Percentiles rank a stretch among this genome's conserved stretches.
Conservation (phyloP, 768 basidiomycete genomes). For the Leucogyrophana mollusca region DNA sequence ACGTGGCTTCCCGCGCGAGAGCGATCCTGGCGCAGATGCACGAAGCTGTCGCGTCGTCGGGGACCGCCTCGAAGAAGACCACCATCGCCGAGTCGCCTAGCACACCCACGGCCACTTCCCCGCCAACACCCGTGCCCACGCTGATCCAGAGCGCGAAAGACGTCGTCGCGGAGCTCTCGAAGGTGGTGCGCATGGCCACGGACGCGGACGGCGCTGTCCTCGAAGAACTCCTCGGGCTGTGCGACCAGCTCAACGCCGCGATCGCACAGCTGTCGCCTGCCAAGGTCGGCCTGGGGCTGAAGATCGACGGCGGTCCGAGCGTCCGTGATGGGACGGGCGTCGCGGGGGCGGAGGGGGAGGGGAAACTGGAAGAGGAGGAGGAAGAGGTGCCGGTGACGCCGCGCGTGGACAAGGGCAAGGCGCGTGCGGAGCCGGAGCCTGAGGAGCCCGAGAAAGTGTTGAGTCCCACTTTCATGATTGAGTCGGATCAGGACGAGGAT, state of each 20-base stretch:
- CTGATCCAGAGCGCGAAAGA: conserved; percentile 50
- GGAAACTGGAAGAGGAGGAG: conserved; percentile 20
- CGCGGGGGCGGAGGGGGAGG: conserved; percentile 6
- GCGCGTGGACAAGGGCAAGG: conserved; percentile 77
- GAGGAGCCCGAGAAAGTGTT: conserved; percentile 70
- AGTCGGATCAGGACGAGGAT: conserved; percentile 53
- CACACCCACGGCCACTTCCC: conserved; percentile 7
- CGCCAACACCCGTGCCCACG: conserved; percentile 22
- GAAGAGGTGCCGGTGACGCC: conserved; percentile 50
- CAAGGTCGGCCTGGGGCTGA: conserved; percentile 44
- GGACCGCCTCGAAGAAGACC: no score
- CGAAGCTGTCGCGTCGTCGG: no score
- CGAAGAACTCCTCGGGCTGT: conserved; percentile 66
- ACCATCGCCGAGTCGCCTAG: no score
- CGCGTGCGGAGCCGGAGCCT: conserved; percentile 64
- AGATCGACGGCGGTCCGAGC: conserved; percentile 21
- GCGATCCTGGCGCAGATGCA: conserved; percentile 40
- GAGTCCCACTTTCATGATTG: conserved; percentile 59
- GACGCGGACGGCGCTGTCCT: conserved; percentile 54
- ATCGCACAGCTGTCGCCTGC: conserved; percentile 49
- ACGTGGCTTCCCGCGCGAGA: conserved; percentile 48
- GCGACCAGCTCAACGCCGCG: conserved; percentile 65
- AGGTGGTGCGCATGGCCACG: conserved; percentile 48
- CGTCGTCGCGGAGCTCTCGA: conserved; percentile 49
- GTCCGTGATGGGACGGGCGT: conserved; percentile 1